Evolutionary conservation across 2,329 filamentous ascomycete genomes (phyloP).

Genomic region (Neobulgaria alba): DNA sequence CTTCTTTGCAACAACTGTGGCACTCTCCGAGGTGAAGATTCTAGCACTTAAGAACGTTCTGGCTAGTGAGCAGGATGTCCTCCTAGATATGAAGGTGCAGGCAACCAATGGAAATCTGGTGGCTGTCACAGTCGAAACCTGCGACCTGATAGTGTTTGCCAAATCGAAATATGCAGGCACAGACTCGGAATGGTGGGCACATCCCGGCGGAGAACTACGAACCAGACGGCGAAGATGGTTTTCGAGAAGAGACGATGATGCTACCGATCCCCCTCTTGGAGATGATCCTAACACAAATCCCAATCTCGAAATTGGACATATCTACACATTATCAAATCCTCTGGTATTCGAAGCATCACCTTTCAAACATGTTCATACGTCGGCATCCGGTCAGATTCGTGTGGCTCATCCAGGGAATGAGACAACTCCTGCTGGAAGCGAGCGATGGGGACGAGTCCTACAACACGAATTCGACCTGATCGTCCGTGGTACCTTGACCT

Average conservation of each 20-base stretch:
- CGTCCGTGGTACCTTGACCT: slow-evolving; percentile 82
- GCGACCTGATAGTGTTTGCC: slow-evolving; percentile 89
- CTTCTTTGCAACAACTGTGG: slow-evolving; percentile 84
- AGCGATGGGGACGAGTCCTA: slow-evolving; percentile 84
- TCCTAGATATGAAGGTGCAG: slow-evolving; percentile 82
- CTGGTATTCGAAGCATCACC: slow-evolving; percentile 86
- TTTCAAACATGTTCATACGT: slow-evolving; percentile 63
- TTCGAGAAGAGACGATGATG: slow-evolving; percentile 26
- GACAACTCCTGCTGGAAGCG: slow-evolving; percentile 71
- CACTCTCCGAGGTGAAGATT: slow-evolving; percentile 70
- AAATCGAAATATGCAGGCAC: slow-evolving; percentile 84
- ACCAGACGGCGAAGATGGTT: slow-evolving; percentile 28
- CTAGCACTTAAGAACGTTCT: slow-evolving; percentile 80
- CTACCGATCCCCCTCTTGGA: slow-evolving; percentile 37
- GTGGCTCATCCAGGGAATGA: slow-evolving; percentile 78
- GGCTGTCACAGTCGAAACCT: slow-evolving; percentile 73
- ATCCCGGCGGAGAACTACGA: slow-evolving; percentile 24
- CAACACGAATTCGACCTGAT: slow-evolving; percentile 92
- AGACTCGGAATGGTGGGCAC: slow-evolving; percentile 46
- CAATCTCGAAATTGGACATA: slow-evolving; percentile 86
- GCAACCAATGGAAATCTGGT: slow-evolving; percentile 92
- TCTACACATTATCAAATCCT: slow-evolving; percentile 78
- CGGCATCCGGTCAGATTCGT: slow-evolving; percentile 75
- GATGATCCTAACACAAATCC: slow-evolving; percentile 58
- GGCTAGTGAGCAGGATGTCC: slow-evolving; percentile 88